phyloP scores from a whole-genome alignment of 371 early-diverging fungal species.

The Chytridium lagenaria region DNA sequence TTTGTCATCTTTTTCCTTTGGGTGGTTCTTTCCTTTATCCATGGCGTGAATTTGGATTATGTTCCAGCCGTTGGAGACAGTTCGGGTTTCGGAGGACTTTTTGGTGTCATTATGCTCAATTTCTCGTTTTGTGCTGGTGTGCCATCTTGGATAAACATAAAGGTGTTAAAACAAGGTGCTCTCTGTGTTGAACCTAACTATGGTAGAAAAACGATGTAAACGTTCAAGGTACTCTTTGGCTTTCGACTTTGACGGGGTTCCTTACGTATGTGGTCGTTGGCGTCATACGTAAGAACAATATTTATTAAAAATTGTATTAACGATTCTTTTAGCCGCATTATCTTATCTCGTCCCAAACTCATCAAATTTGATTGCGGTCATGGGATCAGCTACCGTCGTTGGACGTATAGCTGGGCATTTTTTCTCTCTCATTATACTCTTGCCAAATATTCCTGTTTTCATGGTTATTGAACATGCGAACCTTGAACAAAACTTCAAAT shows the following conservation, averaged over 20 bases:
- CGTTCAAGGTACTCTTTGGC: constrained; percentile 55
- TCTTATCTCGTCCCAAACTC: constrained; percentile 35
- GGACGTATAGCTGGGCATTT: constrained; percentile 67
- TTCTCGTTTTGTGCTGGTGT: constrained; percentile 52
- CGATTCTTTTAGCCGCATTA: constrained; percentile 44
- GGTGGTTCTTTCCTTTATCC: constrained; percentile 38
- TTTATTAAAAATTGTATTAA: background rate
- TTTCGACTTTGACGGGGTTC: constrained; percentile 36
- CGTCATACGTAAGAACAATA: constrained; percentile 44
- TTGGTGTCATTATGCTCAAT: constrained; percentile 54
- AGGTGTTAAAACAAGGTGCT: constrained; percentile 31
- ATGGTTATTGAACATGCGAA: constrained; percentile 76
- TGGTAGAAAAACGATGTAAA: constrained; percentile 49
- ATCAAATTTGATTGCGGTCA: constrained; percentile 30
- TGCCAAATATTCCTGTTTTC: constrained; percentile 79
- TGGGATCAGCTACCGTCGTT: constrained; percentile 35
- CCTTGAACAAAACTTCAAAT: constrained; percentile 63
- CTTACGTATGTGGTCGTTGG: constrained; percentile 52
- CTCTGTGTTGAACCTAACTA: background rate
- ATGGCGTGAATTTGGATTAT: constrained; percentile 29
- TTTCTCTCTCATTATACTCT: constrained; percentile 73
- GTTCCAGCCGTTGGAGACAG: constrained; percentile 30
- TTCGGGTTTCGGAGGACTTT: constrained; percentile 31
- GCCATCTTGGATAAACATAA: constrained; percentile 58
- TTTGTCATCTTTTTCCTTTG: constrained; percentile 52